Conservation (phyloP, 202 grass and related monocot genomes). For the Alloteropsis angusta region DNA sequence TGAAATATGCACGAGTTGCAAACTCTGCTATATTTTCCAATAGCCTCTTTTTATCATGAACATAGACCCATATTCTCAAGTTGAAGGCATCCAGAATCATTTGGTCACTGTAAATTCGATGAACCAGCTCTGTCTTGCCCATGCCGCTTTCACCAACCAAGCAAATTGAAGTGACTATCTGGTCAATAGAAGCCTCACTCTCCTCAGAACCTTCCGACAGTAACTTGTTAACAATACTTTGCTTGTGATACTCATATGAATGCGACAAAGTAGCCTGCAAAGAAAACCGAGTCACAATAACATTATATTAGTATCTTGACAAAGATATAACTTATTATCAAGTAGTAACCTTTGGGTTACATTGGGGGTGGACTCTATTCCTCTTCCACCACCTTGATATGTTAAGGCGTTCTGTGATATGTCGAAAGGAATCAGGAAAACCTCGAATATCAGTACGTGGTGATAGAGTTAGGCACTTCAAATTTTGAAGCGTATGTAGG, state of each 20-base stretch:
- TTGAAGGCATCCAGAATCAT: not conserved
- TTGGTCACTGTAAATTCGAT: not conserved
- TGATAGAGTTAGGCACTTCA: not conserved
- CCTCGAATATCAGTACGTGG: not conserved
- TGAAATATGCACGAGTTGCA: not conserved
- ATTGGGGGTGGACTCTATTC: not conserved
- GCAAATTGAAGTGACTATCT: not conserved
- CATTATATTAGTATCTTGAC: not conserved
- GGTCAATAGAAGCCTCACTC: not conserved
- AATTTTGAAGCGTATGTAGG: not conserved
- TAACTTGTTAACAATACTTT: not conserved
- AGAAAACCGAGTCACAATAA: not conserved
- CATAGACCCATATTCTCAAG: not conserved
- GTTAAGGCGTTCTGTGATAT: not conserved
- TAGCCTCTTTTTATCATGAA: not conserved
- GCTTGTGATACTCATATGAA: not conserved
- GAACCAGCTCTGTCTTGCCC: constrained; percentile 15
- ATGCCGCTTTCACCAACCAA: constrained; percentile 16
- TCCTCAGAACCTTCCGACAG: not conserved
- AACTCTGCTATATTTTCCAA: not conserved
- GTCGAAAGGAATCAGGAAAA: not conserved
- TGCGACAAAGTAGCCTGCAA: not conserved
- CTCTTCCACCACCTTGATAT: not conserved
- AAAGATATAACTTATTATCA: not conserved
- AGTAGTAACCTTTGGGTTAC: not conserved